phyloP scores from a whole-genome alignment of 257 asterid genomes.

The Lithospermum erythrorhizon region DNA sequence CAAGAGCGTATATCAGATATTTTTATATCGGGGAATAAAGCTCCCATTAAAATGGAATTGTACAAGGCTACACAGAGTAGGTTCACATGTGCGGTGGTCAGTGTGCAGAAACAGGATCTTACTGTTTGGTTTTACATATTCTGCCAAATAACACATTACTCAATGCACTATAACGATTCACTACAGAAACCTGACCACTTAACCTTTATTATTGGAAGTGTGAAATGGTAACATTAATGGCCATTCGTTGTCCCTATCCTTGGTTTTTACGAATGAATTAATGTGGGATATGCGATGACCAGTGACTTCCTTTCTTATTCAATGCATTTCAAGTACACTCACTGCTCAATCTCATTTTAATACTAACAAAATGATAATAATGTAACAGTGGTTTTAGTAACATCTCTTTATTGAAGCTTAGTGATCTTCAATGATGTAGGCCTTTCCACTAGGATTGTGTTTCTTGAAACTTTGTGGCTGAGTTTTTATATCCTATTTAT shows the following conservation, averaged over 20 bases:
- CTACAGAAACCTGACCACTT: neutral
- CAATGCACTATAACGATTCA: conserved; percentile 3
- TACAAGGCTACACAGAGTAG: neutral
- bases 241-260: too few relatives aligned
- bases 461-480: neutral
- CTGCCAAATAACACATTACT: conserved; percentile 1
- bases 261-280: too few relatives aligned
- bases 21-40: too few relatives aligned
- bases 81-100: conserved; percentile 2
- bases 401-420: too few relatives aligned
- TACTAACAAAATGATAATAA: too few relatives aligned
- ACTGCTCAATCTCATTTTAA: neutral
- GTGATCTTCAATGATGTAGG: too few relatives aligned
- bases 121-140: neutral
- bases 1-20: too few relatives aligned
- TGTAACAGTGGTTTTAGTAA: too few relatives aligned
- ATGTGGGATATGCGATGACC: too few relatives aligned
- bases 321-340: neutral
- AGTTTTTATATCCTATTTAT: too few relatives aligned
- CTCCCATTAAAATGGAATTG: neutral
- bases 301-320: too few relatives aligned
- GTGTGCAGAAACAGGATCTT: neutral
- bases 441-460: neutral
- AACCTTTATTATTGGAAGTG: conserved; percentile 1
- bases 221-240: too few relatives aligned